Evolutionary conservation across 208 protist genomes (phyloP), one percentile per base, ranked within the genome.

Genomic region (Acanthamoeba lenticulata): DNA sequence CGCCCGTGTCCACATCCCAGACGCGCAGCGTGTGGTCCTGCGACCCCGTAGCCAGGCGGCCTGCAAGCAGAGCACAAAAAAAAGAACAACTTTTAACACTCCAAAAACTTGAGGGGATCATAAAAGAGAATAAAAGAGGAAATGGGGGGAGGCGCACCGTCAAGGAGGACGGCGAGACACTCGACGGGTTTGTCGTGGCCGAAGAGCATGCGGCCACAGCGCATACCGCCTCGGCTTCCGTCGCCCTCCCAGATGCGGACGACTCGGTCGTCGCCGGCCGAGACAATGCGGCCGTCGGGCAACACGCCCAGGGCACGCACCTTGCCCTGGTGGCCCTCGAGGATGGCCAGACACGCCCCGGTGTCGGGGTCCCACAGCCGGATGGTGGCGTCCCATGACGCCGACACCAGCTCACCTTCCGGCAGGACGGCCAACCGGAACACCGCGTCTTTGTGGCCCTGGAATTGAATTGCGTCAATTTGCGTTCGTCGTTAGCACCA

Each of bases 1-100:
- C 74, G 24, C 74, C 74, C n/a, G 74, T 85, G 40, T 85, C 42
- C 40, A 85, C 74, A n/a, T 85, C 74, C 74, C 74, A 85, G 74
- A 42, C 21, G 40, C 42, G 34, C 24, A 85, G 21, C 24, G 74
- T 85, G 7, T 42, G 34, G 74, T 85, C 74, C 74, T 85, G 74
- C 9, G 74, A 85, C 6, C 74, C 74, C 17, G 19, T 52, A 11
- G 45, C 40, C 79, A 88, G 45, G 0, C 27, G 40, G 0, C 19
- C 79, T 45, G 29, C 7, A 24, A 6, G 34, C 7, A 79, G 29
- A 5, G 34, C 15, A 65, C 15, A 65, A 65, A 5, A 65, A 34
- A 34, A 65, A 29, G 15, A 65, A 65, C n/a, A 21, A 27, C 21
- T 65, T 6, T 65, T 29, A 67, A 67, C 15, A 69, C 24, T 15